phyloP scores from a whole-genome alignment of 371 early-diverging fungal genomes.

The Rhizopus microsporus region DNA sequence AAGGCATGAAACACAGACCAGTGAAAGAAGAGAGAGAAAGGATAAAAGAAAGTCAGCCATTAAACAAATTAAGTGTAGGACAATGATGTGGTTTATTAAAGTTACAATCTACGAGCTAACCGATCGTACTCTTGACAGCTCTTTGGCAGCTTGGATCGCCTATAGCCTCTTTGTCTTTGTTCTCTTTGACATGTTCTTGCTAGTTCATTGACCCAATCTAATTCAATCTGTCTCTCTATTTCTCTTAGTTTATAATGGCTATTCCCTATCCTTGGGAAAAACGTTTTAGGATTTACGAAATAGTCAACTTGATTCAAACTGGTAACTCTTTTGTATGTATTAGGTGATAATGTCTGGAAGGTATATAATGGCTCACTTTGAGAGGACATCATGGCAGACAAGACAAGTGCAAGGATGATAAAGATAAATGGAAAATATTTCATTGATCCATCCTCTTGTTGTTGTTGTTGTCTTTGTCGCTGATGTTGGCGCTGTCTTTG shows the following conservation, averaged over 20 bases:
- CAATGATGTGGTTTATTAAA: not conserved
- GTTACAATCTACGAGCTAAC: not conserved
- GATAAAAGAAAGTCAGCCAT: slow-evolving; percentile 1
- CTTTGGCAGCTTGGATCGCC: not conserved
- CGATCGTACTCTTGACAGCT: not conserved
- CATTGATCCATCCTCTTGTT: slow-evolving; percentile 4
- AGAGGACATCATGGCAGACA: slow-evolving; percentile 18
- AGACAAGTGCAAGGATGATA: slow-evolving; percentile 10
- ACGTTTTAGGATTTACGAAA: slow-evolving; percentile 42
- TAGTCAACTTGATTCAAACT: slow-evolving; percentile 40
- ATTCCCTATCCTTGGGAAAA: slow-evolving; percentile 14
- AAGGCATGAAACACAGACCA: slow-evolving; percentile 33
- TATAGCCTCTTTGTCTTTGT: slow-evolving; percentile 23
- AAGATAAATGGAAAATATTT: slow-evolving; percentile 22
- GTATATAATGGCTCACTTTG: slow-evolving; percentile 36
- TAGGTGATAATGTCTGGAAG: slow-evolving; percentile 34
- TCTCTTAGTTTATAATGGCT: slow-evolving; percentile 23
- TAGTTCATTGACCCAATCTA: slow-evolving; percentile 37
- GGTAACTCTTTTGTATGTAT: slow-evolving; percentile 37
- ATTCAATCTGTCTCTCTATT: slow-evolving; percentile 44
- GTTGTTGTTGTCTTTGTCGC: slow-evolving; percentile 10
- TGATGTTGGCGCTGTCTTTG: slow-evolving; percentile 15
- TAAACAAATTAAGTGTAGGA: not conserved
- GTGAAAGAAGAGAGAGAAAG: not conserved
- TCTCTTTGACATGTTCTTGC: slow-evolving; percentile 38